Base-by-base conservation (phyloP, 1,284 basidiomycete species). In the Cryptococcus sp. region DNA sequence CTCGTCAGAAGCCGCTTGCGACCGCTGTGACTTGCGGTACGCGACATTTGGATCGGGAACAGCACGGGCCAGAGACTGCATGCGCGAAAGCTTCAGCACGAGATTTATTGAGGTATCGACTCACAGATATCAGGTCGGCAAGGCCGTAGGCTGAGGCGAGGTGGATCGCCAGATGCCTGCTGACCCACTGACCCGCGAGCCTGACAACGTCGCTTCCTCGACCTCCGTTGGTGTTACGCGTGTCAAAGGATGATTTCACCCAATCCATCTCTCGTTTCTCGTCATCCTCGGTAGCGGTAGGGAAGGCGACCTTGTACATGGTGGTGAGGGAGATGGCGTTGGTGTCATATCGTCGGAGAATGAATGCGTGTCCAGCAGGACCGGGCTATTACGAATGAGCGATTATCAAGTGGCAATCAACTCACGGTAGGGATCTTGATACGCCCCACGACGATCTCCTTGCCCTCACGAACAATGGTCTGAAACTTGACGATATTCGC, bases 231-330 rank as follows among this genome's bases (percentile, higher is more conserved):
- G 90, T 90, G 29, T 87, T 87, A 7, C 84, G 73, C 52, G 88
- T 84, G 75, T 96, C 90, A 78, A 85, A 91, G 66, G 81, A 84
- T 25, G 87, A 84, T 71, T 89, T 89, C 60, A 93, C 87, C 89
- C 89, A 97, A 50, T 85, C 83, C 66, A 90, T 85, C 79, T 99
- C 95, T 34, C 80, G 80, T 72, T 86, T 86, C 79, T 98, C 95
- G 20, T 88, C 87, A 46, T 84, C 83, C 3, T 92, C 90, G 34
- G 83, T 80, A 0, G 93, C 89, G 54, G 82, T 85, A 10, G 96
- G 95, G 80, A 94, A 99, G 0, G 94, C 93, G 25, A 94, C 92
- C 66, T 93, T 91, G 82, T 93, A 98, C 91, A 99, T 96, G 61
- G 95, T 96, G 5, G 93, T 96, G 19, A 95, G 87, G 59, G 90